Percentiles rank a stretch among this genome's conserved stretches.
Evolutionary conservation across 2,329 filamentous ascomycete genomes (phyloP).

Genomic region (Sordariomycetes sp.): DNA sequence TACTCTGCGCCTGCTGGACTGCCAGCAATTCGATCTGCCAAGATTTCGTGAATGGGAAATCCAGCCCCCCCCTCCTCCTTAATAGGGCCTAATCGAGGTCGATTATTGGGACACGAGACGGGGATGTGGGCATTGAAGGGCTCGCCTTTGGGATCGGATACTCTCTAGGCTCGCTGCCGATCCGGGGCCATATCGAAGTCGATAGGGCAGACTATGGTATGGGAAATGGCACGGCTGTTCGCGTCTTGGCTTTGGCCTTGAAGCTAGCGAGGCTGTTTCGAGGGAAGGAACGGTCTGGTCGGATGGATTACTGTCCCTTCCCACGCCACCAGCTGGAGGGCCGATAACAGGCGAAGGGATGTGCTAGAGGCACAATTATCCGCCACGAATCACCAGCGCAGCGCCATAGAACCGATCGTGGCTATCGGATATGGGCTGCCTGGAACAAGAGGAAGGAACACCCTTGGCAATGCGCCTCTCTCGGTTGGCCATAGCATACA

Average conservation of each 20-base stretch:
- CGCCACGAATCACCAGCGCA: background rate
- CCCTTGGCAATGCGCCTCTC: constrained; percentile 14
- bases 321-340: background rate
- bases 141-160: background rate
- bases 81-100: background rate
- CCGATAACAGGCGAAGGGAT: background rate
- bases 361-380: background rate
- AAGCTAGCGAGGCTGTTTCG: background rate
- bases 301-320: background rate
- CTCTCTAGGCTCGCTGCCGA: background rate
- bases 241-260: background rate
- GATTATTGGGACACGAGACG: background rate
- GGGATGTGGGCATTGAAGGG: background rate
- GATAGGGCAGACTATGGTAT: background rate
- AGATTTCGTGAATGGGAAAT: too few species aligned
- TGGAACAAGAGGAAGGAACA: constrained; percentile 1
- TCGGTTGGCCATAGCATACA: constrained; percentile 42
- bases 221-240: background rate
- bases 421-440: background rate
- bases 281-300: background rate
- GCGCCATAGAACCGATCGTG: background rate
- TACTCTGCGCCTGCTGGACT: background rate
- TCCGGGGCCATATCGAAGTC: background rate
- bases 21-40: too few species aligned
- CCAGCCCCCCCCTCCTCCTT: background rate